Conservation (phyloP, 2,329 filamentous ascomycete species). For the Samsoniella hepiali region DNA sequence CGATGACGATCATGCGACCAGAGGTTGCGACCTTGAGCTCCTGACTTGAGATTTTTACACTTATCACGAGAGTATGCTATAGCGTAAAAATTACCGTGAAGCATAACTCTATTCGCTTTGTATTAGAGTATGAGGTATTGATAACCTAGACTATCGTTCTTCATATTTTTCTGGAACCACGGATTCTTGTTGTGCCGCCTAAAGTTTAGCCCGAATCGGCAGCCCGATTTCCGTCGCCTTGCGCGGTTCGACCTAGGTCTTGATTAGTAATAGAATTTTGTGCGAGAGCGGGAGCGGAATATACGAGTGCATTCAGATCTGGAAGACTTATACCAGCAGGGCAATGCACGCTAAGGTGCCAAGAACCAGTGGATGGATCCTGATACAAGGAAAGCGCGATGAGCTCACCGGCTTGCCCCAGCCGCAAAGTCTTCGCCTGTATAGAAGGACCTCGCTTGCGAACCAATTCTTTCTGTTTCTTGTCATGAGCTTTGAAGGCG, state of each 20-base stretch:
- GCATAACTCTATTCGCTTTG: background rate
- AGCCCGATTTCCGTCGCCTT: background rate
- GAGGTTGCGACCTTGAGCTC: no score
- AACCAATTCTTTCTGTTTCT: no score
- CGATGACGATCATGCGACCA: no score
- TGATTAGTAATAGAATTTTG: background rate
- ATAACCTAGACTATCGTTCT: background rate
- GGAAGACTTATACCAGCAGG: background rate
- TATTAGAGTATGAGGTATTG: background rate
- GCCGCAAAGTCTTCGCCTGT: background rate
- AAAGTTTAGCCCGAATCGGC: background rate
- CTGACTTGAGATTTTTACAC: no score
- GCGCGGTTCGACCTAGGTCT: background rate
- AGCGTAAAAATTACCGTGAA: no score
- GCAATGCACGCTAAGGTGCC: background rate
- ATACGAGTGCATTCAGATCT: background rate
- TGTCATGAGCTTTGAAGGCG: background rate
- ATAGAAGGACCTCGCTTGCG: background rate
- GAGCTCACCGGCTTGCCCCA: background rate
- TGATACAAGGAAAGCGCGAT: background rate
- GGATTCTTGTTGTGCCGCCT: background rate
- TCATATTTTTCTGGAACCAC: background rate
- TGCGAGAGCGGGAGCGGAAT: no score
- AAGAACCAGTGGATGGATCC: background rate
- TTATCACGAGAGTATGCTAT: no score